A percentile compares a stretch with the other conserved stretches of the same genome.
Evolutionary conservation across 2,329 filamentous ascomycete species (phyloP).

Genomic region (Pseudogymnoascus sp.): DNA sequence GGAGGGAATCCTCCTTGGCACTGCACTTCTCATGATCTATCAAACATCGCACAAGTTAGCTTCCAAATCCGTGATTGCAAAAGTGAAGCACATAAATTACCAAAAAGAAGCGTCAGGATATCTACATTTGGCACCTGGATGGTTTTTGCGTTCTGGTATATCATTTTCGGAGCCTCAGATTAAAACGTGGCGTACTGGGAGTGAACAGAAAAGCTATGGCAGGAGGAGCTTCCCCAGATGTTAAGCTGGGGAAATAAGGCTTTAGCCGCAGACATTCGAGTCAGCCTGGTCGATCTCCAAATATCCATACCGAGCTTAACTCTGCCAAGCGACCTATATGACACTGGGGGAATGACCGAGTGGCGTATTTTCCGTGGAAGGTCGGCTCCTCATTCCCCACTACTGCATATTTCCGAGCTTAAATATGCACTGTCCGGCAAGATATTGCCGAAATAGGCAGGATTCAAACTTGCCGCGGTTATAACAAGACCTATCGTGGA

Average conservation of each 20-base stretch:
- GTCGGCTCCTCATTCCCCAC: neutral
- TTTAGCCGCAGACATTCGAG: neutral
- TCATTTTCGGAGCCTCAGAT: constrained; percentile 6
- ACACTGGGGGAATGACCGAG: neutral
- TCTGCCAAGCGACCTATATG: neutral
- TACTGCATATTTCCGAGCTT: neutral
- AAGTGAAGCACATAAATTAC: constrained; percentile 10
- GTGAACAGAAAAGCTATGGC: neutral
- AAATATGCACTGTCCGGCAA: neutral
- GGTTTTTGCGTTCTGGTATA: constrained; percentile 12
- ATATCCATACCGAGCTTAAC: neutral
- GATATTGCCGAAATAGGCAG: neutral
- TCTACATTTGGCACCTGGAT: constrained; percentile 15
- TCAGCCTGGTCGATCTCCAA: neutral
- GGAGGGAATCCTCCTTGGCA: constrained; percentile 38
- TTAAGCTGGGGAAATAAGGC: neutral
- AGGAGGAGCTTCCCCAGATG: neutral
- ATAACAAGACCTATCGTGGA: neutral
- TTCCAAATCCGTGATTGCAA: neutral
- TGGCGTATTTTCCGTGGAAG: neutral
- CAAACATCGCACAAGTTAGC: neutral
- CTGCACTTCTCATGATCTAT: constrained; percentile 30
- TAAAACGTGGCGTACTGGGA: neutral
- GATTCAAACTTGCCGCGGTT: neutral
- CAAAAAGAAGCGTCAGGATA: constrained; percentile 14